A percentile compares a stretch with the other conserved stretches of the same genome.
Evolutionary conservation across 148 eudicot genomes (phyloP).

Genomic region (Camellia japonica): DNA sequence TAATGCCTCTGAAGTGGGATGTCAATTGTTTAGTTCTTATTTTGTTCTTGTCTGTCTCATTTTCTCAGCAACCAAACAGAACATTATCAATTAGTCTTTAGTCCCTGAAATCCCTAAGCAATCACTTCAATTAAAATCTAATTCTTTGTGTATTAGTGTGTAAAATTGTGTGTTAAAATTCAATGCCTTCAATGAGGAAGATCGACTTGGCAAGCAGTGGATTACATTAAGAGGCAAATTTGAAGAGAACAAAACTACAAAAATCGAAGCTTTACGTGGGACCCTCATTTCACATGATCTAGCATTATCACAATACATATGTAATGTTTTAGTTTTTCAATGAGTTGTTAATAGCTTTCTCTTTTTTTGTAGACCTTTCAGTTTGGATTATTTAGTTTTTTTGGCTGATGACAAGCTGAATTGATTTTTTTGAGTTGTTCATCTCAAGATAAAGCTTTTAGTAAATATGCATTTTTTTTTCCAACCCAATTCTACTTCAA

Average conservation of each 20-base stretch:
- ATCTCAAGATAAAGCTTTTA: no score
- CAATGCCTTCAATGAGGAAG: conserved; percentile 49
- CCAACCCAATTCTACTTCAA: not conserved
- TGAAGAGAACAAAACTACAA: conserved; percentile 48
- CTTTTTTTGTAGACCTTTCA: no score
- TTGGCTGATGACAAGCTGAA: no score
- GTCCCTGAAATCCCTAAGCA: not conserved
- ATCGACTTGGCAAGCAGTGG: conserved; percentile 61
- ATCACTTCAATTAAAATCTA: not conserved
- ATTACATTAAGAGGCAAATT: conserved; percentile 51
- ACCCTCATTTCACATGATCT: no score
- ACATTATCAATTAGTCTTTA: not conserved
- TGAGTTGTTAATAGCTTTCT: no score
- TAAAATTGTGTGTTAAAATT: conserved; percentile 5
- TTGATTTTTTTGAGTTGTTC: no score
- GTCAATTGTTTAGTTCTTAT: not conserved
- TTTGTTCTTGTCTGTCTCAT: not conserved
- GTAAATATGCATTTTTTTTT: not conserved
- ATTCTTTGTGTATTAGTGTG: conserved; percentile 8
- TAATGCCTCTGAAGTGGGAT: not conserved
- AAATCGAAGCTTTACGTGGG: conserved; percentile 42
- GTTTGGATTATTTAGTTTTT: no score
- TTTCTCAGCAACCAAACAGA: not conserved
- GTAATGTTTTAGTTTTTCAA: not conserved
- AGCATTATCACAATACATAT: no score